Evolutionary conservation across 176 grass and related monocot genomes (phyloP), one percentile per base, ranked within the genome.

Genomic region (Carex kokanica): DNA sequence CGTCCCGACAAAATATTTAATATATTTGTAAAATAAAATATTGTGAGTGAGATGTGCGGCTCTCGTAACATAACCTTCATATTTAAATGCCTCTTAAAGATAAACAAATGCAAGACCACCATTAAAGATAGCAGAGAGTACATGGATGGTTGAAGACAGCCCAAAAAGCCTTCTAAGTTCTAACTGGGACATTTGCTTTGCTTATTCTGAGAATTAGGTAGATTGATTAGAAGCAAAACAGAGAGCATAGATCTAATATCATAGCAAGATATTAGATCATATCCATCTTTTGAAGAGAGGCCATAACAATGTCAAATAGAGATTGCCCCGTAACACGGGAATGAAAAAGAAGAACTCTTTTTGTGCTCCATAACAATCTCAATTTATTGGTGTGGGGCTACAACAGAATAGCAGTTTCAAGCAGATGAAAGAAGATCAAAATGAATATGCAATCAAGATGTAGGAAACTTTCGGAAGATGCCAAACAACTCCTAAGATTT

Each of bases 41-140:
- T 25, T 25, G 24, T 25, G 24, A 25, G 24, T 25, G 1, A 25
- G 0, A 25, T 25, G 24, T 25, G 24, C 24, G 24, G 24, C 24
- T 25, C 24, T 25, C 24, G n/a, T n/a, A n/a, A n/a, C n/a, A n/a
- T n/a, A n/a, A n/a, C n/a, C n/a, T n/a, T n/a, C n/a, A n/a, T n/a
- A n/a, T n/a, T n/a, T n/a, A n/a, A n/a, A n/a, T n/a, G n/a, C n/a
- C n/a, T n/a, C n/a, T n/a, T n/a, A n/a, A 7, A 95, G 82, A 84
- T 94, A 80, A 78, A 83, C 16, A 65, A 93, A 61, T 40, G 87
- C 95, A 86, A 98, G 85, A 31, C 70, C 81, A 18, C 60, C 71
- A 84, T 72, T 86, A 81, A 89, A 80, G 70, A 70, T 57, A 1
- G 87, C 78, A 10, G 79, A 78, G 45, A 60, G 58, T 55, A 81